phyloP scores from a whole-genome alignment of 2,329 filamentous ascomycete genomes.

The Aspergillus sp. region DNA sequence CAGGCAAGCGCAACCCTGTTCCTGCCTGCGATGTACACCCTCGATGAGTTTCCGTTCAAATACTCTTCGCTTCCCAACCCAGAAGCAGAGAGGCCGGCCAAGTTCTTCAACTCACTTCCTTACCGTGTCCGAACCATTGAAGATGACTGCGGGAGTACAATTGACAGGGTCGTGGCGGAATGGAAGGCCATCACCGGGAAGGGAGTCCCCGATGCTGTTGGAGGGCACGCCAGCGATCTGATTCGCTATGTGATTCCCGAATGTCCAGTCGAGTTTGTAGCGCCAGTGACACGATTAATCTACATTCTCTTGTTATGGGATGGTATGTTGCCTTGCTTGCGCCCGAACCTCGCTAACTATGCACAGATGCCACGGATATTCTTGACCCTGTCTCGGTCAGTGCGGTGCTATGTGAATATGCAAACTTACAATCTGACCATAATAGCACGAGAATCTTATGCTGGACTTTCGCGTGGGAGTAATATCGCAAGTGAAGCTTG shows the following conservation, averaged over 20 bases:
- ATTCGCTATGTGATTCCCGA: neutral
- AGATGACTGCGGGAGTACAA: neutral
- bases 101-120: neutral
- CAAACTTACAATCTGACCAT: neutral
- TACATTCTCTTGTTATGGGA: slow-evolving; percentile 1
- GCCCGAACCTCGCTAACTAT: neutral
- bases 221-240: neutral
- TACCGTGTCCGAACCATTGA: neutral
- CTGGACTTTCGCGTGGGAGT: neutral
- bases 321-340: neutral
- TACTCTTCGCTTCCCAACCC: neutral
- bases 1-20: neutral
- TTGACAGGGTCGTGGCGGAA: neutral
- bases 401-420: neutral
- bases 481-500: neutral
- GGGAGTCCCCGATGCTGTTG: neutral
- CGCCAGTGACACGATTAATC: neutral
- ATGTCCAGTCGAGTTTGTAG: neutral
- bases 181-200: neutral
- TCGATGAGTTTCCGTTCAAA: neutral
- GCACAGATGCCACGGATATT: neutral
- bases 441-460: neutral
- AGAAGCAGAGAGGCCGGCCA: neutral
- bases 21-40: neutral
- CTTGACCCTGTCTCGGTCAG: neutral